Conservation (phyloP, 164 flowering plant species). For the Houttuynia cordata region DNA sequence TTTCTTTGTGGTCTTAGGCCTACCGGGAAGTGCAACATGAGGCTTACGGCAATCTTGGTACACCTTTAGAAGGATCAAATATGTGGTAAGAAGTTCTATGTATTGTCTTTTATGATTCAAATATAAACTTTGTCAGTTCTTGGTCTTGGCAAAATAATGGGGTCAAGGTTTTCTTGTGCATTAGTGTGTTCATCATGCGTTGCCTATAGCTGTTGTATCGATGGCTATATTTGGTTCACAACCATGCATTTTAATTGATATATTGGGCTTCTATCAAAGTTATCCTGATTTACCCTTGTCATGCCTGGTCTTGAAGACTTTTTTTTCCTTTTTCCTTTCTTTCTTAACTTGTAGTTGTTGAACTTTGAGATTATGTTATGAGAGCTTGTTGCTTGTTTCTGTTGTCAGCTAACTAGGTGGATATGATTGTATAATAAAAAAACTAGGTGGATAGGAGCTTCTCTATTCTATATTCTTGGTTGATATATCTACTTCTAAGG, state of each 20-base stretch:
- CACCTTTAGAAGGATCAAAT: slow-evolving; percentile 57
- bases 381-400: too few species aligned
- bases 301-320: neutral
- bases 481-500: neutral
- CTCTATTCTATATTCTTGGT: too few species aligned
- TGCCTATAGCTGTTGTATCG: neutral
- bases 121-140: neutral
- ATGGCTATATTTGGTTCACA: neutral
- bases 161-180: too few species aligned
- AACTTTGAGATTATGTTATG: too few species aligned
- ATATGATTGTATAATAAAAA: too few species aligned
- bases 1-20: slow-evolving; percentile 27
- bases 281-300: neutral
- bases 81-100: slow-evolving; percentile 43
- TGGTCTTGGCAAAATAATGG: neutral
- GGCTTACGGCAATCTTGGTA: slow-evolving; percentile 62
- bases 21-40: slow-evolving; percentile 57
- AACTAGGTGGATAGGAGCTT: too few species aligned
- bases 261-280: neutral
- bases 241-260: neutral
- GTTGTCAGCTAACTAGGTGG: too few species aligned
- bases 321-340: neutral
- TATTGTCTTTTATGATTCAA: slow-evolving; percentile 8
- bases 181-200: neutral
- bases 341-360: too few species aligned